A percentile compares a stretch with the other conserved stretches of the same genome.
Evolutionary conservation across 805 yeast species (phyloP).

Genomic region (Kazachstania kunashirensis): DNA sequence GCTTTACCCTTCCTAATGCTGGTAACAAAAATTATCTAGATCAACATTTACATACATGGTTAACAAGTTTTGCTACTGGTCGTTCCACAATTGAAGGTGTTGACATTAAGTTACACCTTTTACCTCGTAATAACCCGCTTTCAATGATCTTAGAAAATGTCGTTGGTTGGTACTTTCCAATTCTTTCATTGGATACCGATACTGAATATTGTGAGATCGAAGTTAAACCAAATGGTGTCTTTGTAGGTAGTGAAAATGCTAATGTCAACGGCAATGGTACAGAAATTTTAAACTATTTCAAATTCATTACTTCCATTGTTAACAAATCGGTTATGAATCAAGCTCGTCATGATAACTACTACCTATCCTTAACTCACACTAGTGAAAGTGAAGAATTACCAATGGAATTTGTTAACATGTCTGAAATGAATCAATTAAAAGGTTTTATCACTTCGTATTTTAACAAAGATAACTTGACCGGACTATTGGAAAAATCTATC

Average conservation of each 20-base stretch:
- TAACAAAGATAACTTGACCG: conserved; percentile 26
- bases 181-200: conserved; percentile 47
- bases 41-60: conserved; percentile 28
- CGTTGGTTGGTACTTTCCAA: conserved; percentile 48
- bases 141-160: conserved; percentile 55
- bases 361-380: conserved; percentile 74
- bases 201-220: conserved; percentile 44
- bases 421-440: conserved; percentile 76
- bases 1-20: conserved; percentile 19
- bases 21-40: conserved; percentile 31
- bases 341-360: conserved; percentile 68
- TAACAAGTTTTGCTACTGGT: conserved; percentile 74
- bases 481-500: conserved; percentile 34
- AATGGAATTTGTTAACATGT: conserved; percentile 71
- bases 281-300: conserved; percentile 39
- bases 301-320: conserved; percentile 74
- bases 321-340: conserved; percentile 76
- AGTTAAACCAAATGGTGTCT: conserved; percentile 40
- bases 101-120: conserved; percentile 50
- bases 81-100: conserved; percentile 65
- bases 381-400: conserved; percentile 65
- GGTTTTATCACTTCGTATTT: conserved; percentile 35
- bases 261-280: conserved; percentile 25
- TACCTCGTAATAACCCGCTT: conserved; percentile 73
- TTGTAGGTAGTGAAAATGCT: conserved; percentile 19